These are phyloP conservation scores for Ophiobolus disseminans DNA, from an alignment of 2,329 filamentous ascomycete genomes.

Conservation along the genomic window DNA sequence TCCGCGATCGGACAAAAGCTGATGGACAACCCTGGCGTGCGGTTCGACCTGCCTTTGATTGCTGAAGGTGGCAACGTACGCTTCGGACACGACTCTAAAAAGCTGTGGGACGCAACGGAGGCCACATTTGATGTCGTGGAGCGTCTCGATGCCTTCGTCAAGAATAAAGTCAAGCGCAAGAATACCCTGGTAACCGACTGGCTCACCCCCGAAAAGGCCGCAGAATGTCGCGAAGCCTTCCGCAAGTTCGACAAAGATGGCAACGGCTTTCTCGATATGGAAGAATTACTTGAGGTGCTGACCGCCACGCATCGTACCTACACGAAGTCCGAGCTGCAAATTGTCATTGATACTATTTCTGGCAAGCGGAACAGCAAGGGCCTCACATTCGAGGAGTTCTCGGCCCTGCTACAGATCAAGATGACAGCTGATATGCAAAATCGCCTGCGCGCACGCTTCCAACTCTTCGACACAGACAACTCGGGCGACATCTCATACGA, in stretches of 20 bases:
- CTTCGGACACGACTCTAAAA: slow-evolving; percentile 18
- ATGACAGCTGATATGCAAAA: slow-evolving; percentile 16
- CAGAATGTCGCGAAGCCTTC: slow-evolving; percentile 16
- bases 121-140: slow-evolving; percentile 16
- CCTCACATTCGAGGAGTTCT: slow-evolving; percentile 14
- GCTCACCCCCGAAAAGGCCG: slow-evolving; percentile 13
- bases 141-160: slow-evolving; percentile 14
- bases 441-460: slow-evolving; percentile 12
- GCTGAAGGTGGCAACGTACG: slow-evolving; percentile 13
- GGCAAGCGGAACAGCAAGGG: slow-evolving; percentile 7
- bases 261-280: slow-evolving; percentile 14
- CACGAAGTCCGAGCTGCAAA: slow-evolving; percentile 10
- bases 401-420: slow-evolving; percentile 15
- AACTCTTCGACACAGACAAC: slow-evolving; percentile 15
- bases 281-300: slow-evolving; percentile 10
- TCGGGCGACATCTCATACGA: slow-evolving; percentile 14
- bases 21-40: slow-evolving; percentile 22
- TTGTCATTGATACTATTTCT: slow-evolving; percentile 11
- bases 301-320: slow-evolving; percentile 12
- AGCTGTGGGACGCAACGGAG: slow-evolving; percentile 18
- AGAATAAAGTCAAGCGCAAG: slow-evolving; percentile 13
- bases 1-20: slow-evolving; percentile 13
- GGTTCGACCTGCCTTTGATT: slow-evolving; percentile 18
- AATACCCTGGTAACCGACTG: slow-evolving; percentile 13
- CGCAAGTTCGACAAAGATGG: slow-evolving; percentile 19